Percentiles rank a stretch among this genome's conserved stretches.
phyloP scores from a whole-genome alignment of 2,329 filamentous ascomycete species.

The Dryadomyces quercivorus region DNA sequence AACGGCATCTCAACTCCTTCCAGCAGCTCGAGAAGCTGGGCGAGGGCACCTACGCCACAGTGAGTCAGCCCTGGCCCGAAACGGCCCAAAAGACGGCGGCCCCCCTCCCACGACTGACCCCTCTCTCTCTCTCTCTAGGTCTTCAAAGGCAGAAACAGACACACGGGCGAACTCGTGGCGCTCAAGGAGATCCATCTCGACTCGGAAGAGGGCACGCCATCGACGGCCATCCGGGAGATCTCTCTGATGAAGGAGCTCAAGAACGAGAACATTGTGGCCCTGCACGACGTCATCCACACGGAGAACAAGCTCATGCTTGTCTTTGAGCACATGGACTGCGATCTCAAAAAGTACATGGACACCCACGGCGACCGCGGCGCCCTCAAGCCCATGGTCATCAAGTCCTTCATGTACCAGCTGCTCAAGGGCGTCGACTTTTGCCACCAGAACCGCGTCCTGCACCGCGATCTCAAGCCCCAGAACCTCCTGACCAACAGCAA shows the following conservation, averaged over 20 bases:
- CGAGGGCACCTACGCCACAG: constrained; percentile 96
- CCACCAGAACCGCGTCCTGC: constrained; percentile 91
- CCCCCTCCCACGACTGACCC: background rate
- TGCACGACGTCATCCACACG: constrained; percentile 98
- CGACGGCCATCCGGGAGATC: constrained; percentile 95
- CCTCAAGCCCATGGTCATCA: constrained; percentile 81
- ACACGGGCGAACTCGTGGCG: constrained; percentile 92
- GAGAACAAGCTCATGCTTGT: constrained; percentile 99
- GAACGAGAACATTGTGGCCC: constrained; percentile 93
- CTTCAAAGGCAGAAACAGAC: constrained; percentile 90
- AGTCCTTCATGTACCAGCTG: constrained; percentile 98
- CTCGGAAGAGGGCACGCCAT: constrained; percentile 94
- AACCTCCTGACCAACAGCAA: constrained; percentile 92
- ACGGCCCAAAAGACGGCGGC: no score
- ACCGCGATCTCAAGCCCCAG: constrained; percentile 91
- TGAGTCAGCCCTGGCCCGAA: constrained; percentile 30
- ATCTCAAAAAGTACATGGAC: constrained; percentile 98
- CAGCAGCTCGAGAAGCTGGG: constrained; percentile 98
- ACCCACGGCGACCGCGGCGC: constrained; percentile 79
- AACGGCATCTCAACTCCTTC: constrained; percentile 90
- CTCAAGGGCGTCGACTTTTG: constrained; percentile 94
- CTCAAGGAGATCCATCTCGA: constrained; percentile 98
- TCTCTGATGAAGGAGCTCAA: constrained; percentile 99
- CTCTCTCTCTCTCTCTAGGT: constrained; percentile 43
- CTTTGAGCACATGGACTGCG: constrained; percentile 98